A percentile compares a stretch with the other conserved stretches of the same genome.
Evolutionary conservation across 352 stramenopile genomes (phyloP).

Genomic region (Phytophthora quininea): DNA sequence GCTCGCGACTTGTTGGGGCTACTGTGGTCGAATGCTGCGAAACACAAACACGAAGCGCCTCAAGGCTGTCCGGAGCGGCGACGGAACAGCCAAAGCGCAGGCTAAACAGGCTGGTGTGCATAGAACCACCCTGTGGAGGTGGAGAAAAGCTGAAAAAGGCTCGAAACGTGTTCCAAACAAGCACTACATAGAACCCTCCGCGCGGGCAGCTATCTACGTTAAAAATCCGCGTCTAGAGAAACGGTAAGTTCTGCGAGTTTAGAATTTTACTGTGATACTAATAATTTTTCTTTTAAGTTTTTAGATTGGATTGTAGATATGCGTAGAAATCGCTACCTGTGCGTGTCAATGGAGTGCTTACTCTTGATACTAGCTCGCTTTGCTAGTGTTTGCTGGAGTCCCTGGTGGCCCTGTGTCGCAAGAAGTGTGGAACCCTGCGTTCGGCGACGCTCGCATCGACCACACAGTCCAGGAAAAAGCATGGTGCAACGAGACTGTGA

Average conservation of each 20-base stretch:
- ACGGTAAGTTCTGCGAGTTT: background rate
- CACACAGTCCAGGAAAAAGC: slow-evolving; percentile 11
- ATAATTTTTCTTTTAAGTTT: background rate
- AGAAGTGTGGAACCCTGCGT: slow-evolving; percentile 5
- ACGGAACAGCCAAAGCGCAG: no score
- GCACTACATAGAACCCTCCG: background rate
- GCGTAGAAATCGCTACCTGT: background rate
- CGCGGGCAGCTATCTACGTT: background rate
- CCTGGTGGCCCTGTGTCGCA: slow-evolving; percentile 6
- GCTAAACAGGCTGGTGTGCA: background rate
- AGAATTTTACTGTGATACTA: background rate
- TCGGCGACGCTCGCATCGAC: slow-evolving; percentile 1
- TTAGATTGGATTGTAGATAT: background rate
- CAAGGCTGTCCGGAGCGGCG: no score
- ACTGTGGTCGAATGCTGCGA: no score
- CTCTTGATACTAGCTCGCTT: background rate
- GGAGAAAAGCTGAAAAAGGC: background rate
- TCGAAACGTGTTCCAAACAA: background rate
- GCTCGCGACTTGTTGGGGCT: no score
- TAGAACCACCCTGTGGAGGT: background rate
- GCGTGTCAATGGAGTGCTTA: background rate
- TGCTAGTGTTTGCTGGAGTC: slow-evolving; percentile 1
- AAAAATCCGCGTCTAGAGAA: background rate
- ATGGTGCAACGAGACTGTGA: slow-evolving; percentile 6
- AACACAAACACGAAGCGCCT: no score